Evolutionary conservation across 371 early-diverging fungal genomes (phyloP).

Genomic region (Rhizopus delemar): DNA sequence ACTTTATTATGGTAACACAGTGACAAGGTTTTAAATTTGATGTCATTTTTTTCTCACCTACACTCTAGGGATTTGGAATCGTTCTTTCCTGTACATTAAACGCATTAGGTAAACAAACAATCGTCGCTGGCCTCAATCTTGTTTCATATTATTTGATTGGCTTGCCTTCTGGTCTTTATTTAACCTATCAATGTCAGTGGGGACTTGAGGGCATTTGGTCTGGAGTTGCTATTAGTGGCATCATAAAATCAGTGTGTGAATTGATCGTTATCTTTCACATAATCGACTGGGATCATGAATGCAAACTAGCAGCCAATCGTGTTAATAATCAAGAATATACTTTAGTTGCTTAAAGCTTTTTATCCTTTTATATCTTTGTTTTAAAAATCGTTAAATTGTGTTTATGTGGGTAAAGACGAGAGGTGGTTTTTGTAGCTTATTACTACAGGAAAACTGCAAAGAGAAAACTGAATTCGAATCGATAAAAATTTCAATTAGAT

Average conservation of each 20-base stretch:
- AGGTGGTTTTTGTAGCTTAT: too few relatives aligned
- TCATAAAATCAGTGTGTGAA: constrained; percentile 37
- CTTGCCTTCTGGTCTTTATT: constrained; percentile 41
- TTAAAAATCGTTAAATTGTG: too few relatives aligned
- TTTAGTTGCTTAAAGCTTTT: too few relatives aligned
- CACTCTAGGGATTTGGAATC: constrained; percentile 33
- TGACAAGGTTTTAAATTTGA: background rate
- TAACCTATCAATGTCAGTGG: constrained; percentile 29
- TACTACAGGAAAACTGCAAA: too few relatives aligned
- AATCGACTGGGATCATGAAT: constrained; percentile 36
- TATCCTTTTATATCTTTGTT: too few relatives aligned
- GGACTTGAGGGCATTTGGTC: constrained; percentile 45
- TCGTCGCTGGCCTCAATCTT: constrained; percentile 41
- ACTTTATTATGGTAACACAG: constrained; percentile 51
- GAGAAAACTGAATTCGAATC: too few relatives aligned
- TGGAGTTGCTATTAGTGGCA: constrained; percentile 37
- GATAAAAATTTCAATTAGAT: too few relatives aligned
- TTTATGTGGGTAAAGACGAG: too few relatives aligned
- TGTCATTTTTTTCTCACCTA: background rate
- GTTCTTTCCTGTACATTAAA: constrained; percentile 39
- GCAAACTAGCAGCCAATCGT: constrained; percentile 21
- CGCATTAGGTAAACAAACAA: constrained; percentile 40
- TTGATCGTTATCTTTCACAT: constrained; percentile 15
- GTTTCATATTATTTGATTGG: constrained; percentile 38
- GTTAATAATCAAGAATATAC: constrained; percentile 28